phyloP scores from a whole-genome alignment of 139 green algal genomes.

The Micractinium sp. region DNA sequence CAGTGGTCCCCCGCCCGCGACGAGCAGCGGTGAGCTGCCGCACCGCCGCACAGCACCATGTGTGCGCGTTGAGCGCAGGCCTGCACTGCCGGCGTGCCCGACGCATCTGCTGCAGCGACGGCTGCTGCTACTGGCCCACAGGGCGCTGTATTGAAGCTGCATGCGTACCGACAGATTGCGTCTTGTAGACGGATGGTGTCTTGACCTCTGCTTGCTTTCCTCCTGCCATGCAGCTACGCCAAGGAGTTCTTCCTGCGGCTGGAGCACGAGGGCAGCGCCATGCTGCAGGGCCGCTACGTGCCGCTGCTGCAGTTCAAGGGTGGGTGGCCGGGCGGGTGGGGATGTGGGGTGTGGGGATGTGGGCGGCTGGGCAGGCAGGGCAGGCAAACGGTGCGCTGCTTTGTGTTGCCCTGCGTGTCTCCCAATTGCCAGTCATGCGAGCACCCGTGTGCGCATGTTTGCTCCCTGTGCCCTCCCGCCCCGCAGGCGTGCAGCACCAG shows the following conservation, averaged over 20 bases:
- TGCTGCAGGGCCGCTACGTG: slow-evolving; percentile 44
- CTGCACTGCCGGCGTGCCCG: background rate
- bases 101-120: background rate
- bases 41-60: background rate
- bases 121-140: background rate
- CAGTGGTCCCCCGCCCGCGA: slow-evolving; percentile 39
- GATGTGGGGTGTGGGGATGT: too few species aligned
- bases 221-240: background rate
- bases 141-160: too few species aligned
- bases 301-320: slow-evolving; percentile 36
- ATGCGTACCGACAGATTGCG: too few species aligned
- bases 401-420: too few species aligned
- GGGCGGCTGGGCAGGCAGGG: background rate
- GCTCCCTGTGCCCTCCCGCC: too few species aligned
- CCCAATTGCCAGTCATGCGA: too few species aligned
- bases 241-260: slow-evolving; percentile 38
- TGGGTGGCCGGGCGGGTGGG: background rate
- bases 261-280: slow-evolving; percentile 38
- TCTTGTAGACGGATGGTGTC: too few species aligned
- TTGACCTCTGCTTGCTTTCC: too few species aligned
- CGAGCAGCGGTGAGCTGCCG: slow-evolving; percentile 22
- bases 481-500: too few species aligned
- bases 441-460: too few species aligned
- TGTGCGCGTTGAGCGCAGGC: background rate
- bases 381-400: background rate